Evolutionary conservation across 768 basidiomycete genomes (phyloP), one percentile per base, ranked within the genome.

Genomic region (Boletus vermiculosoides): DNA sequence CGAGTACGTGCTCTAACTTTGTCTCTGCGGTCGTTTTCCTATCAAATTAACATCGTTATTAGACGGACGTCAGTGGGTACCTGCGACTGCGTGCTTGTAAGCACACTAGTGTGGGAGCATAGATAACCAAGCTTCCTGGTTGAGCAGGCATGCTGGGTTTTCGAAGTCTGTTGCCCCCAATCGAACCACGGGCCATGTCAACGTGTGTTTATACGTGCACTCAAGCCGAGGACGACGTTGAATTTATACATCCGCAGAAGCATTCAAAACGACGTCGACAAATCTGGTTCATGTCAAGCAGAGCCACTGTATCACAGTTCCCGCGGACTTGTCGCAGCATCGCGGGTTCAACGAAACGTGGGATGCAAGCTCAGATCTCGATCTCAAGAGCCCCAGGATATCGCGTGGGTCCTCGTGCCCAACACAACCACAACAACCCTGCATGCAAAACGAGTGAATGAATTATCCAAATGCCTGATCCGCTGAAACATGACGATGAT

Each of bases 401-500:
- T 36, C 10, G 46, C n/a, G 0, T 22, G 12, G 31, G n/a, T 33
- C 8, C 25, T 25, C 25, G 13, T 22, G 31, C 28, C 28, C 2
- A 31, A 20, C n/a, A 23, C 18, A 11, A n/a, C n/a, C n/a, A n/a
- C n/a, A n/a, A n/a, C n/a, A n/a, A n/a, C 9, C 15, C 16, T 34
- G 11, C 25, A 37, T 50, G 37, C 59, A 60, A 66, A 58, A 57
- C 5, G 59, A 64, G 33, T 59, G 53, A 42, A 57, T 65, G 46
- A 45, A 65, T 57, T 55, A 55, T 58, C 34, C 57, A 57, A 53
- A 15, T 54, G 52, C 31, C 48, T 47, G 54, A 48, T 62, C 59
- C 53, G 47, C 64, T 66, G 41, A 59, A 54, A 65, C 50, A 45
- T 30, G 52, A 47, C 50, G 49, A 58, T 60, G 58, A 58, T 57